Evolutionary conservation across 257 asterid genomes (phyloP).

Genomic region (Przewalskia tangutica): DNA sequence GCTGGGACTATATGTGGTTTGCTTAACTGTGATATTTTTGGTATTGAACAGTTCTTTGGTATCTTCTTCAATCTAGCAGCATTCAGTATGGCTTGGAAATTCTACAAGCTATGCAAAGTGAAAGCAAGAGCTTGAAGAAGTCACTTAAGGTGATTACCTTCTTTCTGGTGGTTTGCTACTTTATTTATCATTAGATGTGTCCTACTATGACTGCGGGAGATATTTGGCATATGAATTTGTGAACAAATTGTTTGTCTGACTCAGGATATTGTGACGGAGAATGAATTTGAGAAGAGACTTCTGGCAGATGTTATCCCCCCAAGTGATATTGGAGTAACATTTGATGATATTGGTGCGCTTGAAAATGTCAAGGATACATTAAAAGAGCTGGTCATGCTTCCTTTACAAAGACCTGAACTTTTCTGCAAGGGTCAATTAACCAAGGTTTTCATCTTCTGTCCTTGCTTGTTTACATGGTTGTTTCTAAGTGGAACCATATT

Average conservation of each 20-base stretch:
- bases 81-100: slow-evolving; percentile 58
- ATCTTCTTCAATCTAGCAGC: slow-evolving; percentile 32
- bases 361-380: slow-evolving; percentile 83
- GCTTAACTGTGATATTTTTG: neutral
- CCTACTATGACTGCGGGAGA: neutral
- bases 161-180: neutral
- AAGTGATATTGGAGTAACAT: slow-evolving; percentile 72
- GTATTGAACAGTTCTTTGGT: neutral
- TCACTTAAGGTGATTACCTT: slow-evolving; percentile 56
- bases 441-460: slow-evolving; percentile 32
- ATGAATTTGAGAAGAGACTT: slow-evolving; percentile 85
- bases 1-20: neutral
- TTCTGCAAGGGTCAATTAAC: slow-evolving; percentile 84
- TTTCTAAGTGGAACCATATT: neutral
- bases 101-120: slow-evolving; percentile 54
- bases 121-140: slow-evolving; percentile 63
- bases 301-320: slow-evolving; percentile 74
- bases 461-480: neutral
- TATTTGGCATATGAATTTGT: neutral
- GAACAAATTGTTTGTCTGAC: slow-evolving; percentile 11
- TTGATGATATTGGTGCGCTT: slow-evolving; percentile 92
- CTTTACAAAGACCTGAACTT: slow-evolving; percentile 84
- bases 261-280: slow-evolving; percentile 80
- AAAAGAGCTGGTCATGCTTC: slow-evolving; percentile 92
- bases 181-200: neutral